phyloP scores from a whole-genome alignment of 139 green algal genomes.

The Gonium pectorale region DNA sequence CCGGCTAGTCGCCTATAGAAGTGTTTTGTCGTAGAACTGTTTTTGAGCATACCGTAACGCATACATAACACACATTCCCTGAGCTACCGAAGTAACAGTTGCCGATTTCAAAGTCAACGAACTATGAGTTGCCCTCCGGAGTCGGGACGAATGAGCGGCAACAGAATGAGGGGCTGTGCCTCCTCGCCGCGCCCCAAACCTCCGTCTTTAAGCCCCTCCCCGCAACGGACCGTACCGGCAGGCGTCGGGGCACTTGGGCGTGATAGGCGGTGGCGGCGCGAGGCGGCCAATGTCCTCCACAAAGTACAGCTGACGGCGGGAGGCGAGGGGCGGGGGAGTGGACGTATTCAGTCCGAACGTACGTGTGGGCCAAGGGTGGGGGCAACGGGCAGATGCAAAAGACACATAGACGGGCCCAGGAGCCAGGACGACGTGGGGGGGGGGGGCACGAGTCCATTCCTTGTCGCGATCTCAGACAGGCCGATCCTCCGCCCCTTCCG shows the following conservation, averaged over 20 bases:
- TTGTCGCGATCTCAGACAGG: background rate
- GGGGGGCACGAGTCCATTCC: background rate
- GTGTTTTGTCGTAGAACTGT: too few species aligned
- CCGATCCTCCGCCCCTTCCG: background rate
- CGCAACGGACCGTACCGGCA: slow-evolving; percentile 19
- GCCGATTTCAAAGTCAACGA: background rate
- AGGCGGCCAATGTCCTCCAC: slow-evolving; percentile 32
- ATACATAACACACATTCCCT: too few species aligned
- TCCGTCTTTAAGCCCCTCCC: background rate
- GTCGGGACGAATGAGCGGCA: background rate
- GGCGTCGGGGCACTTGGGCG: slow-evolving; percentile 37
- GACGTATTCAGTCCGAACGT: too few species aligned
- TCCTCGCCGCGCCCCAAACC: background rate
- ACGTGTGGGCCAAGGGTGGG: background rate
- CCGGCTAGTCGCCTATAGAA: too few species aligned
- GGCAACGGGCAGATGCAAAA: background rate
- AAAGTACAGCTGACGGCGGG: slow-evolving; percentile 26
- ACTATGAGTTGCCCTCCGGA: background rate
- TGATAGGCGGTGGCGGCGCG: background rate
- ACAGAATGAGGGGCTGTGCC: background rate
- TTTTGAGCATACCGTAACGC: too few species aligned
- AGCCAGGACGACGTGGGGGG: background rate
- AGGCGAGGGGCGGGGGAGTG: background rate
- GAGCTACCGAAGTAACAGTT: too few species aligned
- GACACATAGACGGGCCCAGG: background rate